Base-by-base conservation (phyloP, 768 basidiomycete species). In the Vararia minispora region DNA sequence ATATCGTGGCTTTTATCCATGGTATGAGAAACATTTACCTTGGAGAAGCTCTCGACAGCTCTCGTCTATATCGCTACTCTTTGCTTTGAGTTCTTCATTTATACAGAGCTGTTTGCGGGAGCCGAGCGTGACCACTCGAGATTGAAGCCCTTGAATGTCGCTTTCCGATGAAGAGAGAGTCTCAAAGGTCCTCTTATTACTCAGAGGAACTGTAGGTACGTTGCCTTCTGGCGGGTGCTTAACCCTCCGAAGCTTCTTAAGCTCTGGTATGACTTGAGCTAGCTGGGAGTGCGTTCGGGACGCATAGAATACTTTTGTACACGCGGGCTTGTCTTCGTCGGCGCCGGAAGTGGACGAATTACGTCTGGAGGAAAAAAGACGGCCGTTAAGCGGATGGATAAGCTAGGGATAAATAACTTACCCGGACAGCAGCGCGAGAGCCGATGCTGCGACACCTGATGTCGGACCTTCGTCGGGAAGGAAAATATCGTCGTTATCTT, bases 221-320 rank as follows among this genome's bases (percentile, higher is more conserved):
- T 39, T 44, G 28, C 26, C 38, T 1, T 21, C 36, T 21, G 11
- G 32, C 35, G n/a, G n/a, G n/a, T n/a, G n/a, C n/a, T n/a, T n/a
- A n/a, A n/a, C n/a, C 54, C 91, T 55, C 44, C 66, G 66, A n/a
- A 94, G 71, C 49, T 76, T 82, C 28, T 63, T 69, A 8, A 97
- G 65, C 53, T 99, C 95, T 3, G 83, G 80, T 13, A 91, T 66
- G 3, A 98, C 69, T 56, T 99, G 94, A 2, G 90, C 69, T 3
- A 99, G 72, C 52, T 99, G 94, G 2, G 92, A 92, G 59, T 99
- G 94, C 1, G 94, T 99, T 23, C 94, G 70, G 0, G 95, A 98
- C 0, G 92, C 85, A 52, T 92, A 95, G 57, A 77, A 95, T 43
- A 98, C 80, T 66, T 89, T 85, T 26, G 75, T 81, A 52, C 81